Base-by-base conservation (phyloP, 75 land plant species). In the Cunninghamia lanceolata region DNA sequence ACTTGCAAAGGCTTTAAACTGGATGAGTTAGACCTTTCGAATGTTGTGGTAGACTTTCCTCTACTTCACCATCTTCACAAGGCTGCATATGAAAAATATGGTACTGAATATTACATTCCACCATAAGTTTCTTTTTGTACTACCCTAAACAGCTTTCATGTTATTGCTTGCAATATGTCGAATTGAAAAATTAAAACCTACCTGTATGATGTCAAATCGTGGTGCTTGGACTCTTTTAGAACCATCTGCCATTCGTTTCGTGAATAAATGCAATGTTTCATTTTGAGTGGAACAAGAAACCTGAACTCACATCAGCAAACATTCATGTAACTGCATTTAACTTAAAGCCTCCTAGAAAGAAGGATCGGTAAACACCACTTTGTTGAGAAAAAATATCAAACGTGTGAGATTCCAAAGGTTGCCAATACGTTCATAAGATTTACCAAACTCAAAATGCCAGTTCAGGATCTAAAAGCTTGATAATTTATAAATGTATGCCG, bases 141-240 rank as follows among this genome's bases (percentile, higher is more conserved):
- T 13, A 7, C 9, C 45, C 21, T 38, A 76, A 77, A 19, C 45
- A 77, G 9, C 5, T 16, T 16, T 16, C 25, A 76, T 15, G 36
- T 28, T 6, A 76, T 39, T 76, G 43, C 25, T 38, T 76, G 28
- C 9, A 39, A 76, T 39, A 40, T 38, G 2, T 77, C 36, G 28
- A 77, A 21, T 77, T 77, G 39, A 40, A 39, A 77, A 39, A 77
- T 40, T 25, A 77, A 45, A 43, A 80, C 4, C 32, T 84, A 94
- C 95, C 91, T 89, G 90, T 34, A 42, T 86, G 38, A 68, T 40
- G 35, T 85, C 50, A 83, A 85, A 90, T 17, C 39, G 86, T 63
- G 94, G 94, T n/a, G 87, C 91, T 35, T 90, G 87, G 59, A 94
- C 84, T 83, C 96, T 90, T 77, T 94, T 94, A 21, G 96, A 94